Base-by-base conservation (phyloP, 257 asterid species). In the Scutellaria barbata region DNA sequence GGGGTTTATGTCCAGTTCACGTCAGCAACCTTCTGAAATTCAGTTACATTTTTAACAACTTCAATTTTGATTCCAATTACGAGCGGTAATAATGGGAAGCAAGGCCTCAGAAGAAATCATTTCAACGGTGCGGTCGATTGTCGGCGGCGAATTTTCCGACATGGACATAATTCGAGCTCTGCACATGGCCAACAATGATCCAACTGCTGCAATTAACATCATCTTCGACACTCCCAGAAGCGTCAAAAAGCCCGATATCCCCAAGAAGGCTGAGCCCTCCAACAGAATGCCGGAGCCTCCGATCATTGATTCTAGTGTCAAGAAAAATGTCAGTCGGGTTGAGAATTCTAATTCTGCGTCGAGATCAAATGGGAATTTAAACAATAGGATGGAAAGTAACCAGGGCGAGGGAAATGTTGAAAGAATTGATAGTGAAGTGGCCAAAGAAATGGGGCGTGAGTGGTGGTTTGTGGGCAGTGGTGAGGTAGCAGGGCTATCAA, bases 131-230 rank as follows among this genome's bases (percentile, higher is more conserved):
- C 89, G 88, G 71, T 84, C 96, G n/a, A 66, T 94, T 55, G 92
- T 94, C 58, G 97, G 99, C 65, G 79, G 74, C 11, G 95, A 86
- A 37, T 82, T 80, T 67, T 80, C 96, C 62, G 87, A 91, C 40
- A 88, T 88, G 96, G 99, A 91, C 84, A 84, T 94, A 47, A 80
- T 89, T 66, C 95, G 99, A 74, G 96, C 99, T 43, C 97, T 94
- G 60, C 96, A 89, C 82, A 73, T 94, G 99, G 92, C 99, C 63
- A 94, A 91, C 13, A 91, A 86, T 56, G 95, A 94, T 48, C 95
- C 93, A 5, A 89, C 92, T 9, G 96, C 96, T 6, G 99, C 99
- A 8, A 88, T 94, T 53, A 94, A 94, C 77, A 89, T 94, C 74
- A 88, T 94, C 2, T 83, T 91, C 16, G 99, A 94, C 69, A 74